Evolutionary conservation across 805 yeast species (phyloP), one percentile per base, ranked within the genome.

Genomic region (Saturnispora diversa): DNA sequence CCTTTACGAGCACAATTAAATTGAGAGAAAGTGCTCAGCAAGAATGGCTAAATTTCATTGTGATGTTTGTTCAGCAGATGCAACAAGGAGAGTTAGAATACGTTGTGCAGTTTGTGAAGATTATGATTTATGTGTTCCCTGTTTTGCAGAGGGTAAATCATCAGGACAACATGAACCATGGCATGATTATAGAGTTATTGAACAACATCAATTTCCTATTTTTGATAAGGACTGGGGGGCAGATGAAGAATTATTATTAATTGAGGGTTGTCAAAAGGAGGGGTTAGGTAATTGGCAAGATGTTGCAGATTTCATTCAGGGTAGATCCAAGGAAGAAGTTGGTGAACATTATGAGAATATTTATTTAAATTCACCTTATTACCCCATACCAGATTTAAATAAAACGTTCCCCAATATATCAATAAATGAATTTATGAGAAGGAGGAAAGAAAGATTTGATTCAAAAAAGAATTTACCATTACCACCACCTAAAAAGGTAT

Each of bases 221-320:
- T 80, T 94, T 50, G 83, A 77, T 39, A 75, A 72, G 42, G 88
- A 81, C 42, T 92, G 98, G 97, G 99, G 98, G 27, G 98, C 98
- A 1, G 98, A 92, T 63, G 99, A 92, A 60, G 99, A 92, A 61
- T 57, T 88, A 42, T 68, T 85, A 24, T 65, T 92, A 44, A 74
- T 94, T 11, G 95, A 87, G 59, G 97, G 97, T 7, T 80, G 94
- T 32, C 96, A 92, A 60, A 80, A 84, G 8, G 72, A 75, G 33
- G 98, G 99, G 0, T 59, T 92, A 41, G 99, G 99, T 2, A 87
- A 88, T 58, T 92, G 98, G 98, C 95, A 85, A 54, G 98, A 92
- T 59, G 76, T 94, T n/a, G 82, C 95, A 9, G 97, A 92, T 56
- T 95, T 85, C 55, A 84, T 94, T 41, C 97, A 97, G 10, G 85